These are phyloP conservation scores for Chamaenerion angustifolium DNA, from an alignment of 345 rosid genomes.

Conservation along the genomic window DNA sequence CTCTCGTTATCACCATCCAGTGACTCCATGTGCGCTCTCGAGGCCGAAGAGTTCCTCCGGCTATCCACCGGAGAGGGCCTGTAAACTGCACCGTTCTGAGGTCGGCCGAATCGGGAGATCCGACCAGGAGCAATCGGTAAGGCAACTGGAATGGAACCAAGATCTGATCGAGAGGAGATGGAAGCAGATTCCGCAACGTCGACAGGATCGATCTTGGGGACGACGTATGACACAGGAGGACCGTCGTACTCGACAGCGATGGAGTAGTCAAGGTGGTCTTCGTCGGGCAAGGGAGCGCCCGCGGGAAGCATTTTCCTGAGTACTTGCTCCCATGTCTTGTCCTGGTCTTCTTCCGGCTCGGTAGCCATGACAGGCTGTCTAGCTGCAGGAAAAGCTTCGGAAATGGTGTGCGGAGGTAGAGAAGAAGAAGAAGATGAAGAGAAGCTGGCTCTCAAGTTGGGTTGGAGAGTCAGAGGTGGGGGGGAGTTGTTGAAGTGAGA, in stretches of 20 bases:
- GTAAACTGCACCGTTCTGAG: conserved; percentile 7
- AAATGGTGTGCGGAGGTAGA: not conserved
- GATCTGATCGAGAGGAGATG: conserved; percentile 9
- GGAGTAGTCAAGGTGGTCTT: conserved; percentile 41
- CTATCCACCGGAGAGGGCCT: conserved; percentile 9
- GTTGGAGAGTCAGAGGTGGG: not conserved
- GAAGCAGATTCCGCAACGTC: conserved; percentile 13
- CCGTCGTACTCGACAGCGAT: conserved; percentile 47
- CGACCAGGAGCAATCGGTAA: conserved; percentile 11
- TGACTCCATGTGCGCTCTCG: conserved; percentile 6
- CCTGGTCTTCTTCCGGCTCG: conserved; percentile 9
- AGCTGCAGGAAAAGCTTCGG: not conserved
- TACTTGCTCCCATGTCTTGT: conserved; percentile 19
- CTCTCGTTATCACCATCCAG: conserved; percentile 5
- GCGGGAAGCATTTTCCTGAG: conserved; percentile 26
- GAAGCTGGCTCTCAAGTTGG: too few relatives aligned
- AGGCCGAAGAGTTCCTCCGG: conserved; percentile 8
- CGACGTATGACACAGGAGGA: conserved; percentile 33
- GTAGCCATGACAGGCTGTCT: conserved; percentile 2
- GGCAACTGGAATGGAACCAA: conserved; percentile 18
- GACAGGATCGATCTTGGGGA: conserved; percentile 39
- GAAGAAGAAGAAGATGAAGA: conserved; percentile 4
- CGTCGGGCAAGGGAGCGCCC: conserved; percentile 30
- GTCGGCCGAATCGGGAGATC: conserved; percentile 16
- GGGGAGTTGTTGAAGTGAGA: conserved; percentile 6